Conservation (phyloP, 1,284 basidiomycete genomes). For the Taiwanofungus camphoratus region DNA sequence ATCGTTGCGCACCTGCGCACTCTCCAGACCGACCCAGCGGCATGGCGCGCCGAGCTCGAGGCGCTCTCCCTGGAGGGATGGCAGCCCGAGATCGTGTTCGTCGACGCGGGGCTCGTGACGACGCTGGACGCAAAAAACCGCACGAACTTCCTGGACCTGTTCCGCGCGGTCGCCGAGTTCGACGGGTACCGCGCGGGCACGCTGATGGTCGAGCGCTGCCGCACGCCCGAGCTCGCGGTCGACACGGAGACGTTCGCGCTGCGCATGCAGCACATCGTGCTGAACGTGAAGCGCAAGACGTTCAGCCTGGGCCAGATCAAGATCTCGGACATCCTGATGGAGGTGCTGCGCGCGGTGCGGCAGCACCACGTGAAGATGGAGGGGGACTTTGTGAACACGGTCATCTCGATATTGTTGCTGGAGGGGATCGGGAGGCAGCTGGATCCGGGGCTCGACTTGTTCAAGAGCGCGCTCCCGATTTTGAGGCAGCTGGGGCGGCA, state of each 20-base stretch:
- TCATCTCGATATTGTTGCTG: slow-evolving; percentile 88
- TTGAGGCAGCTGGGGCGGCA: slow-evolving; percentile 83
- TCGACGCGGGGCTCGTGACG: slow-evolving; percentile 94
- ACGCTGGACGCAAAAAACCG: slow-evolving; percentile 80
- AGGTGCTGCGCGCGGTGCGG: slow-evolving; percentile 85
- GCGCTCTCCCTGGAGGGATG: slow-evolving; percentile 70
- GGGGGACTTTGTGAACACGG: slow-evolving; percentile 97
- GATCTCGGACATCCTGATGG: slow-evolving; percentile 88
- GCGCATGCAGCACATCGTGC: slow-evolving; percentile 94
- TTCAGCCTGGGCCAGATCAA: slow-evolving; percentile 95
- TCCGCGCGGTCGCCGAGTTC: slow-evolving; percentile 92
- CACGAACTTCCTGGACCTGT: slow-evolving; percentile 93
- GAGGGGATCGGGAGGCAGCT: slow-evolving; percentile 96
- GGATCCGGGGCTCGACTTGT: slow-evolving; percentile 89
- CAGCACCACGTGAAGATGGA: slow-evolving; percentile 98
- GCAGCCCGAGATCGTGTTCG: slow-evolving; percentile 91
- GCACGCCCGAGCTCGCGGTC: slow-evolving; percentile 86
- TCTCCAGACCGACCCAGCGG: slow-evolving; percentile 49
- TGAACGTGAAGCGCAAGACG: slow-evolving; percentile 92
- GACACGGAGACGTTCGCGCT: slow-evolving; percentile 94
- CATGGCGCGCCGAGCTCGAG: slow-evolving; percentile 73
- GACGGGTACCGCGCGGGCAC: slow-evolving; percentile 94
- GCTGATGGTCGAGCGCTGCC: slow-evolving; percentile 94
- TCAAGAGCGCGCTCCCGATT: slow-evolving; percentile 90
- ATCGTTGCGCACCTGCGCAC: slow-evolving; percentile 67